Evolutionary conservation across 2,329 filamentous ascomycete species (phyloP).

Genomic region (Hawksworthiomyces lignivorus): DNA sequence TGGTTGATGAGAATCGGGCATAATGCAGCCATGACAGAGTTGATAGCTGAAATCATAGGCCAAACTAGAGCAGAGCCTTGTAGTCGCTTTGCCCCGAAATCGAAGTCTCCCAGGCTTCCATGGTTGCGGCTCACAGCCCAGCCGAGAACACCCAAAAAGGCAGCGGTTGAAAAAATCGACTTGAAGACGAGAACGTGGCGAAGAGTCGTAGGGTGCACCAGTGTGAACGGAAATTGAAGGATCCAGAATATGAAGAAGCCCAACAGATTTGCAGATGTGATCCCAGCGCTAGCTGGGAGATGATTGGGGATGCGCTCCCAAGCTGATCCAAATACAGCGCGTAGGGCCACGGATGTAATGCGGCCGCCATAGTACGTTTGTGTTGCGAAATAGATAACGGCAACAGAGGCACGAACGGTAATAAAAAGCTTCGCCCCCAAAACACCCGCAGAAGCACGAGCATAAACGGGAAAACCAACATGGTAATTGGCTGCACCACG

Average conservation of each 20-base stretch:
- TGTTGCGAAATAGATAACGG: conserved; percentile 31
- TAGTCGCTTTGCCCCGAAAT: not conserved
- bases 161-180: conserved; percentile 27
- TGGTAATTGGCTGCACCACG: conserved; percentile 27
- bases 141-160: conserved; percentile 21
- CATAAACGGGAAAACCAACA: conserved; percentile 26
- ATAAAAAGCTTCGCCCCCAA: conserved; percentile 32
- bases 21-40: conserved; percentile 9
- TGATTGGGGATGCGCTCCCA: conserved; percentile 31
- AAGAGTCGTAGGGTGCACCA: conserved; percentile 35
- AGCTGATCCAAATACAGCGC: conserved; percentile 24
- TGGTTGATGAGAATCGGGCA: conserved; percentile 19
- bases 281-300: conserved; percentile 27
- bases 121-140: conserved; percentile 31
- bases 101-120: conserved; percentile 13
- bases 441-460: conserved; percentile 25
- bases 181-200: conserved; percentile 37
- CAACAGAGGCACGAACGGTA: conserved; percentile 25
- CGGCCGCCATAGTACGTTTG: conserved; percentile 27
- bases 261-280: conserved; percentile 28
- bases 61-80: conserved; percentile 7
- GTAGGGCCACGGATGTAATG: conserved; percentile 22
- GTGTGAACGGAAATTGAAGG: conserved; percentile 30
- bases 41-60: conserved; percentile 14
- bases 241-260: conserved; percentile 28